Base-by-base conservation (phyloP, 1,284 basidiomycete species). In the Xerocomus minutiporus region DNA sequence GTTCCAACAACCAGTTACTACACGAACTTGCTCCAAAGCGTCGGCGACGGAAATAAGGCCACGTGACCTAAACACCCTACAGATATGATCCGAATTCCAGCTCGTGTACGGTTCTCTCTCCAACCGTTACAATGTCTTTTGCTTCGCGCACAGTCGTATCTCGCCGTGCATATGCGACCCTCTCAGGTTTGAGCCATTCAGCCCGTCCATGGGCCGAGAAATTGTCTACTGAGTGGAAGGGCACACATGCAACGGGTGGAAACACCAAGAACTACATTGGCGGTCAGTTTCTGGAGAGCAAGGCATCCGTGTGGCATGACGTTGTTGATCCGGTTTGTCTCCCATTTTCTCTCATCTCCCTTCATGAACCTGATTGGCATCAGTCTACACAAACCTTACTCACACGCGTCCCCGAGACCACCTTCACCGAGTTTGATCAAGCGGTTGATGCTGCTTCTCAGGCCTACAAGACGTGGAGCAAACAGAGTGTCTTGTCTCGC, bases 381-480 rank as follows among this genome's bases (percentile, higher is more conserved):
- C 51, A 93, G 91, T 86, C 91, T 4, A 93, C 93, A 0, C 94
- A 97, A 76, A 86, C 91, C 0, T 63, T 97, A 25, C 81, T 99
- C 58, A 91, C 90, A 36, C 81, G 82, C 26, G 94, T 97, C 1
- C 96, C 96, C 17, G 89, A 97, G 72, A 93, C 94, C 0, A 93
- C 93, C 0, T 69, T 75, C 35, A 66, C 77, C 31, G 94, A 97
- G 71, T 96, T 98, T 67, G 80, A 87, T 36, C 80, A 82, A 52
- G 94, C 95, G n/a, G 87, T 93, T 6, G 80, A 86, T 56, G 84
- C 89, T 47, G 94, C 95, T 15, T 82, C 86, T n/a, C 77, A 86
- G 53, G 95, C 95, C 2, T 97, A 84, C 79, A 87, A 92, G 66
- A 80, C 85, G 3, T 99, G 96, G 96, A 90, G 88, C 65, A 80